Evolutionary conservation across 129 eudicot species (phyloP).

Genomic region (Chrysanthemum lavandulifolium): DNA sequence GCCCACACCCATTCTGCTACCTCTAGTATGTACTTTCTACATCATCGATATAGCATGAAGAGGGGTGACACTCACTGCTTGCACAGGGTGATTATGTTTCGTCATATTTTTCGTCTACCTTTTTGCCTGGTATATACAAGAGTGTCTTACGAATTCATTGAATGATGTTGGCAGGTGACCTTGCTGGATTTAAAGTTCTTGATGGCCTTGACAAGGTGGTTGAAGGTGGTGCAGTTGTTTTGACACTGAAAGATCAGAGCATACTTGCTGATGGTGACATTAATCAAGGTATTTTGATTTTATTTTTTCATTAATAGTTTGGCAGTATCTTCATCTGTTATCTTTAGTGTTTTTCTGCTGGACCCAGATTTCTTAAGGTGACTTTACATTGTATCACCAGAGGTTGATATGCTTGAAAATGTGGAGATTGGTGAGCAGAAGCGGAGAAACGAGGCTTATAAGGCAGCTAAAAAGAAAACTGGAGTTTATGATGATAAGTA

Average conservation of each 20-base stretch:
- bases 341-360: conserved; percentile 51
- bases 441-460: conserved; percentile 88
- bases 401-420: conserved; percentile 97
- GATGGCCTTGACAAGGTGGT: conserved; percentile 96
- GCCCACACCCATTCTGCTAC: too few species aligned
- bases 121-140: conserved; percentile 1
- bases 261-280: conserved; percentile 91
- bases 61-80: neutral
- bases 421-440: conserved; percentile 98
- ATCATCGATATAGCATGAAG: neutral
- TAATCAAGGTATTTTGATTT: conserved; percentile 60
- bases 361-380: conserved; percentile 60
- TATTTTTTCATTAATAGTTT: neutral
- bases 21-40: neutral
- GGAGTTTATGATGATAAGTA: conserved; percentile 91
- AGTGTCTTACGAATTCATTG: neutral
- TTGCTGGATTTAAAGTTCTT: conserved; percentile 89
- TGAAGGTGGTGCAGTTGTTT: conserved; percentile 98
- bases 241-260: conserved; percentile 96
- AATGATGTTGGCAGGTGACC: conserved; percentile 46
- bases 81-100: neutral
- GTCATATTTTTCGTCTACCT: neutral
- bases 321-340: conserved; percentile 9
- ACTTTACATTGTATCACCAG: conserved; percentile 67
- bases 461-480: conserved; percentile 74